Evolutionary conservation across 2,329 filamentous ascomycete genomes (phyloP), one percentile per base, ranked within the genome.

Genomic region (Zymoseptoria brevis): DNA sequence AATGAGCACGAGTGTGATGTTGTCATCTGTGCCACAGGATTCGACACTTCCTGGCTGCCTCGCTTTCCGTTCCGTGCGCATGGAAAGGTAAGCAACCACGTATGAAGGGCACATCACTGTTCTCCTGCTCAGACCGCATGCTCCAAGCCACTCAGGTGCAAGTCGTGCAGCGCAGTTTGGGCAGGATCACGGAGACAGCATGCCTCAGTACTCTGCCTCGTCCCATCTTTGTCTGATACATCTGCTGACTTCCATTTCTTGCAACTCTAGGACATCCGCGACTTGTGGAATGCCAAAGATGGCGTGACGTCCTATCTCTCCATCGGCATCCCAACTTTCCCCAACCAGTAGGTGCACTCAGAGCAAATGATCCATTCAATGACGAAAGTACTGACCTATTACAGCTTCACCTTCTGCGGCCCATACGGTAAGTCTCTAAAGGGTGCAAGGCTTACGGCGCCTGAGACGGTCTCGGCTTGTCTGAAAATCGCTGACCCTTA

Each of bases 271-370:
- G 66, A 71, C 58, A 62, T 78, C 3, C 68, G 70, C 29, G 66
- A 73, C 9, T 54, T 75, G 24, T 79, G 76, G 76, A 65, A 67
- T 30, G 59, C 65, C 8, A 58, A 67, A 8, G 56, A 69, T 0
- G 71, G 74, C 49, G 72, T 76, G 1, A 74, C 69, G 22, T 74
- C 71, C 2, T 79, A 78, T 64, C 73, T 78, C 51, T 68, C 65
- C 62, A 69, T 78, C 35, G 74, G 64, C 16, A 71, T 77, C n/a
- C 75, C 75, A 1, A 67, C 62, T 0, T 77, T 76, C 62, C 76
- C 76, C 4, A 79, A 79, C 64, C 73, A 76, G 35, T 45, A 45
- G 13, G 35, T 45, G 26, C 1, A 29, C 26, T 29, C 26, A 29
- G 26, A 29, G 26, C 26, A 29, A 2, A 8, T 8, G 26, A 29